Evolutionary conservation across 176 grass and related monocot species (phyloP).

Genomic region (Carex pumila): DNA sequence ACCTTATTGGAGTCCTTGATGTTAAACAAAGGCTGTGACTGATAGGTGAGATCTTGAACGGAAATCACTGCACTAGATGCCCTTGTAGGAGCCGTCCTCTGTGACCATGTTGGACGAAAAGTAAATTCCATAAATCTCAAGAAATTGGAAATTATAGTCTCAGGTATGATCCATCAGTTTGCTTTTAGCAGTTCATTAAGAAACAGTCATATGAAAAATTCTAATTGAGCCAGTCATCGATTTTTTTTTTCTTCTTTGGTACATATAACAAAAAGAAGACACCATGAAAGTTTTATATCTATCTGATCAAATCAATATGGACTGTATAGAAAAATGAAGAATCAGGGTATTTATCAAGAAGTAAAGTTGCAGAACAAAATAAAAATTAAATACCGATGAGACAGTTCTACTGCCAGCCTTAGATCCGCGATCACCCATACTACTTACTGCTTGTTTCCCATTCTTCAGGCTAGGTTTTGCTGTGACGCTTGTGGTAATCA

Average conservation of each 20-base stretch:
- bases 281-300: background rate
- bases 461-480: slow-evolving; percentile 69
- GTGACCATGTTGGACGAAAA: slow-evolving; percentile 3
- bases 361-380: background rate
- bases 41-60: slow-evolving; percentile 55
- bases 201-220: background rate
- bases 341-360: background rate
- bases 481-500: slow-evolving; percentile 46
- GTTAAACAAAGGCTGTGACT: slow-evolving; percentile 89
- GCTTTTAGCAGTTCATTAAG: slow-evolving; percentile 9
- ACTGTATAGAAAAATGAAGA: background rate
- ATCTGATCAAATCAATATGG: background rate
- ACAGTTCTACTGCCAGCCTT: slow-evolving; percentile 50
- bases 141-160: background rate
- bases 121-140: background rate
- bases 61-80: slow-evolving; percentile 52
- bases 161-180: background rate
- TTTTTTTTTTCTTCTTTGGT: background rate
- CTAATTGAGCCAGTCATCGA: background rate
- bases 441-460: slow-evolving; percentile 45
- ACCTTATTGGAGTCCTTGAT: slow-evolving; percentile 98
- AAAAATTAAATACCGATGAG: slow-evolving; percentile 42
- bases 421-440: slow-evolving; percentile 44
- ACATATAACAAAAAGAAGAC: background rate
- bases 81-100: slow-evolving; percentile 73